Evolutionary conservation across 2,329 filamentous ascomycete genomes (phyloP).

Genomic region (Massarina eburnea): DNA sequence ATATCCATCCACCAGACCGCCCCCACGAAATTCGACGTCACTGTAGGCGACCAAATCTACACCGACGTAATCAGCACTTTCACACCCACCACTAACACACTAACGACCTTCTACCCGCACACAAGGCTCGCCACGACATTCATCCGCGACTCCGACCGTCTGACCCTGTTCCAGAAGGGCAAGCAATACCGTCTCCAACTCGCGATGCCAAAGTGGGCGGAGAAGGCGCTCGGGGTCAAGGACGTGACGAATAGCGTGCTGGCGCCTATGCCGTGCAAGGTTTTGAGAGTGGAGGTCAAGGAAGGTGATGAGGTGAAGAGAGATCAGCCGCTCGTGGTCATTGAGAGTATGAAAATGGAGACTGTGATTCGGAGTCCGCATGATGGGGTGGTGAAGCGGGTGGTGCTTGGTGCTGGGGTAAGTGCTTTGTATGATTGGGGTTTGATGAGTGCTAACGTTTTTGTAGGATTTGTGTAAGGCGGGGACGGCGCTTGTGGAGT

Average conservation of each 20-base stretch:
- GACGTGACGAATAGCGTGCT: slow-evolving; percentile 80
- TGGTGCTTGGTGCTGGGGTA: slow-evolving; percentile 53
- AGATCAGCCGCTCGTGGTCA: slow-evolving; percentile 81
- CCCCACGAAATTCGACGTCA: slow-evolving; percentile 54
- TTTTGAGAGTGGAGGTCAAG: slow-evolving; percentile 82
- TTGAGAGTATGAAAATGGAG: slow-evolving; percentile 59
- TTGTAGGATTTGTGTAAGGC: slow-evolving; percentile 45
- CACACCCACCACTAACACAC: slow-evolving; percentile 46
- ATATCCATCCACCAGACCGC: slow-evolving; percentile 57
- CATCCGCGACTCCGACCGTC: slow-evolving; percentile 61
- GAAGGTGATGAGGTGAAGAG: slow-evolving; percentile 83
- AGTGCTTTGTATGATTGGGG: slow-evolving; percentile 15
- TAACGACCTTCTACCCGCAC: slow-evolving; percentile 79
- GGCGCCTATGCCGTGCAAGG: slow-evolving; percentile 97
- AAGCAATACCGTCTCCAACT: slow-evolving; percentile 59
- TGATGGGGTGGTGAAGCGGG: slow-evolving; percentile 49
- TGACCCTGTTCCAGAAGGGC: slow-evolving; percentile 77
- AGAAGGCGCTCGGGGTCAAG: slow-evolving; percentile 82
- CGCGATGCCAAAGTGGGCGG: slow-evolving; percentile 73
- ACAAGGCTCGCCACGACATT: slow-evolving; percentile 80
- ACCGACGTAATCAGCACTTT: slow-evolving; percentile 52
- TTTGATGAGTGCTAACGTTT: slow-evolving; percentile 9
- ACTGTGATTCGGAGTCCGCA: slow-evolving; percentile 55
- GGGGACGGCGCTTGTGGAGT: slow-evolving; percentile 45
- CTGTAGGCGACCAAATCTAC: slow-evolving; percentile 43